Evolutionary conservation across 768 basidiomycete species (phyloP).

Genomic region (Asterophora lycoperdoides): DNA sequence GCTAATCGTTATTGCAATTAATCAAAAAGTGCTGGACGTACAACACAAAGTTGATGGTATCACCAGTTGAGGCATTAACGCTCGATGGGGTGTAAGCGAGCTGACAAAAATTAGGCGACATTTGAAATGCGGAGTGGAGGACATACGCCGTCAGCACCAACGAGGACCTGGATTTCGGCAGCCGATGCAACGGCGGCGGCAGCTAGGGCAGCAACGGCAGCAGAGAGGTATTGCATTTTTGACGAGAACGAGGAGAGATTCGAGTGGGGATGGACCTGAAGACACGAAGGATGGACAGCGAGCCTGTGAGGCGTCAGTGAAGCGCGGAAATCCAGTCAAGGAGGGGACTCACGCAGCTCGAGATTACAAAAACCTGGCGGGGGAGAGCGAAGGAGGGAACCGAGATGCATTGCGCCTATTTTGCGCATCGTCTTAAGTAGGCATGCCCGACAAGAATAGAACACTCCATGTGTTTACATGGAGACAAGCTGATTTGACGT

Average conservation of each 20-base stretch:
- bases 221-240: slow-evolving; percentile 49
- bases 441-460: background rate
- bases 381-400: slow-evolving; percentile 20
- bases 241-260: slow-evolving; percentile 14
- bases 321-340: background rate
- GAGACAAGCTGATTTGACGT: slow-evolving; percentile 3
- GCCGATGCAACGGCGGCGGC: slow-evolving; percentile 37
- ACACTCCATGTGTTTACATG: slow-evolving; percentile 9
- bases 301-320: slow-evolving; percentile 24
- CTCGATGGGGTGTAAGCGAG: slow-evolving; percentile 35
- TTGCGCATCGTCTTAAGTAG: background rate
- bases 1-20: background rate
- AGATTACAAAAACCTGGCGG: slow-evolving; percentile 30
- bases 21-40: slow-evolving; percentile 21
- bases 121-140: background rate
- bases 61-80: slow-evolving; percentile 40
- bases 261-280: background rate
- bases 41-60: slow-evolving; percentile 53
- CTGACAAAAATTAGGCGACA: slow-evolving; percentile 15
- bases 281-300: slow-evolving; percentile 18
- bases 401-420: background rate
- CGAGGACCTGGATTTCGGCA: slow-evolving; percentile 32
- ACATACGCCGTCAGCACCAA: slow-evolving; percentile 37
- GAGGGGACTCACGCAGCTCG: slow-evolving; percentile 43
- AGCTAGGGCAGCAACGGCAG: slow-evolving; percentile 38